Conservation (phyloP, 805 yeast species). For the Starmera amethionina region DNA sequence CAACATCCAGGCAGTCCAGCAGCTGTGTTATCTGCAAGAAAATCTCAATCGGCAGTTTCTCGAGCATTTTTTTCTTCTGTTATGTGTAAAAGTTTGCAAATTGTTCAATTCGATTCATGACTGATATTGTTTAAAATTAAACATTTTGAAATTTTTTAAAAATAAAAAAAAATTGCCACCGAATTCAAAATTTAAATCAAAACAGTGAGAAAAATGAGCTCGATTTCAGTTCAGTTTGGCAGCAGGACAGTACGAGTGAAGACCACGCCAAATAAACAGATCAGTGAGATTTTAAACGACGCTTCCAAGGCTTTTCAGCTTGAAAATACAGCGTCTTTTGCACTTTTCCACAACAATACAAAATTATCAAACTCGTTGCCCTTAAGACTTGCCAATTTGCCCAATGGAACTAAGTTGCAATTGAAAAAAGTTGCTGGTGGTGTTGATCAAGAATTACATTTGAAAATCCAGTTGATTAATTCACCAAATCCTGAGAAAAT, state of each 20-base stretch:
- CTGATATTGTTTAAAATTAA: no score
- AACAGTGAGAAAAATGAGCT: not conserved
- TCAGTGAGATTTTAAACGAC: not conserved
- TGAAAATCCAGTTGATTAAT: slow-evolving; percentile 22
- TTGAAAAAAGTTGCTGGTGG: slow-evolving; percentile 8
- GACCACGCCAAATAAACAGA: not conserved
- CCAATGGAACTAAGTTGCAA: slow-evolving; percentile 33
- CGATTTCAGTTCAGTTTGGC: not conserved
- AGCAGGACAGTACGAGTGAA: not conserved
- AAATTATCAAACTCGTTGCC: slow-evolving; percentile 31
- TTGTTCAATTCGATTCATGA: no score
- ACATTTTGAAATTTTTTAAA: no score
- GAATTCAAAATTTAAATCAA: not conserved
- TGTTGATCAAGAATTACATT: slow-evolving; percentile 11
- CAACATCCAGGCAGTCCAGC: not conserved
- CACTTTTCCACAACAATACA: slow-evolving; percentile 20
- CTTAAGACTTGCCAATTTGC: slow-evolving; percentile 30
- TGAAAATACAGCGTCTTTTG: not conserved
- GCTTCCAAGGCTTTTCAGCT: slow-evolving; percentile 1
- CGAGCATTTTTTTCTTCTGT: not conserved
- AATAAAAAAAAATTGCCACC: no score
- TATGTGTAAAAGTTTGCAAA: no score
- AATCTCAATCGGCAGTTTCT: not conserved
- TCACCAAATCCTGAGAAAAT: slow-evolving; percentile 9
- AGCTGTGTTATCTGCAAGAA: not conserved